These are phyloP conservation scores for Dispira simplex DNA, from an alignment of 192 early-diverging fungal species.

Conservation along the genomic window DNA sequence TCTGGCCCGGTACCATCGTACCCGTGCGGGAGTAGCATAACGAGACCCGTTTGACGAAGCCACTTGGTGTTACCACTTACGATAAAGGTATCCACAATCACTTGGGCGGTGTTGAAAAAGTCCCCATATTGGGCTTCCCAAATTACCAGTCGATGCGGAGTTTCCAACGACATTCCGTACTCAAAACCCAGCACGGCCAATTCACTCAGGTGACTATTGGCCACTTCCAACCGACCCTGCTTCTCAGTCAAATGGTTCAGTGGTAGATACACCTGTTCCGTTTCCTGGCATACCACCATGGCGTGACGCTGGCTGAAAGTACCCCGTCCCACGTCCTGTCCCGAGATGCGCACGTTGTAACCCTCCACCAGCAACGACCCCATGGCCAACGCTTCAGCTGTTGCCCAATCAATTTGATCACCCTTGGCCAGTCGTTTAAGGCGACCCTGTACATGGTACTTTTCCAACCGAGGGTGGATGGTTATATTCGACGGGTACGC, in stretches of 20 bases:
- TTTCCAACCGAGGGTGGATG: conserved; percentile 70
- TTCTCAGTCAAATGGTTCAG: conserved; percentile 45
- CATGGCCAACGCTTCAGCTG: conserved; percentile 82
- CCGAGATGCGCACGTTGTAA: conserved; percentile 81
- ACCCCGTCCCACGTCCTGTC: conserved; percentile 95
- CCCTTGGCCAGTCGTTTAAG: conserved; percentile 53
- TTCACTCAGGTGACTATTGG: conserved; percentile 84
- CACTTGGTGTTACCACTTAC: conserved; percentile 85
- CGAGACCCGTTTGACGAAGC: conserved; percentile 80
- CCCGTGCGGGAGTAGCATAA: conserved; percentile 89
- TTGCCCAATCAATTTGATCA: conserved; percentile 81
- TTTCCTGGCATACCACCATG: conserved; percentile 88
- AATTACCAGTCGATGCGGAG: conserved; percentile 70
- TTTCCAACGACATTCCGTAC: conserved; percentile 84
- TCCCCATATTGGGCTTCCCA: conserved; percentile 99
- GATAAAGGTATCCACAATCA: conserved; percentile 88
- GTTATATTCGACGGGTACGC: conserved; percentile 41
- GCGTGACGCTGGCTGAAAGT: conserved; percentile 96
- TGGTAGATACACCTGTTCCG: conserved; percentile 74
- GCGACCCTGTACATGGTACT: conserved; percentile 82
- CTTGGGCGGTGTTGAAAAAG: conserved; percentile 93
- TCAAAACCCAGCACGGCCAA: conserved; percentile 94
- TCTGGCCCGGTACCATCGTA: conserved; percentile 94
- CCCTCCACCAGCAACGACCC: conserved; percentile 75
- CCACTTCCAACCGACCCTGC: conserved; percentile 65